Evolutionary conservation across 2,329 filamentous ascomycete species (phyloP).

Genomic region (Ophiostoma himal-ulmi): DNA sequence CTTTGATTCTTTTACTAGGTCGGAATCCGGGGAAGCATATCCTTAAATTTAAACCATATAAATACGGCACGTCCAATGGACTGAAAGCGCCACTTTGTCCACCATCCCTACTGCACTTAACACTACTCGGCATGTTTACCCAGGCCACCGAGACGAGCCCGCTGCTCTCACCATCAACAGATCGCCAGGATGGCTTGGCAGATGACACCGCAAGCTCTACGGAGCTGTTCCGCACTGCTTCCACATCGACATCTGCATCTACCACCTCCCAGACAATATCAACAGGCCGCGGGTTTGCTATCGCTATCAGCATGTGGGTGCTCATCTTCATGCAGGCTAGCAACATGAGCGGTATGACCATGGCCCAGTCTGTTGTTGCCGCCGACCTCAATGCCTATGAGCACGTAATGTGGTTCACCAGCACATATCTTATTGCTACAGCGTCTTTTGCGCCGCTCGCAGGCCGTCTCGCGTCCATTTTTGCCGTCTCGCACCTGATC

Average conservation of each 20-base stretch:
- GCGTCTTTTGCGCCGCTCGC: slow-evolving; percentile 62
- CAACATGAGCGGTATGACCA: slow-evolving; percentile 77
- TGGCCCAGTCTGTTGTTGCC: slow-evolving; percentile 71
- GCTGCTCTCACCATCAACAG: neutral
- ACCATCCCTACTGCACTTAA: neutral
- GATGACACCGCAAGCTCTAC: neutral
- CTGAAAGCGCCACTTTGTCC: neutral
- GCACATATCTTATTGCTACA: slow-evolving; percentile 61
- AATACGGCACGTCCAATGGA: neutral
- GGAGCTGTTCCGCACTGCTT: neutral
- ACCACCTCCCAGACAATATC: neutral
- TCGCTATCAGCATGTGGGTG: slow-evolving; percentile 45
- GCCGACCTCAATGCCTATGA: slow-evolving; percentile 68
- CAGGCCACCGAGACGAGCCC: slow-evolving; percentile 7
- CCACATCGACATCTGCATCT: neutral
- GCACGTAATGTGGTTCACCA: slow-evolving; percentile 73
- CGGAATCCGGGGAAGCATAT: no score
- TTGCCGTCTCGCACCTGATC: slow-evolving; percentile 62
- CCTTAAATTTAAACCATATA: neutral
- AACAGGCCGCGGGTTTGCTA: neutral
- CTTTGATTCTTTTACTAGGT: no score
- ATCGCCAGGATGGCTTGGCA: neutral
- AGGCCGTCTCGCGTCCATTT: slow-evolving; percentile 68
- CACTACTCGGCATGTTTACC: neutral
- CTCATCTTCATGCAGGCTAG: slow-evolving; percentile 57